Conservation (phyloP, 2,329 filamentous ascomycete genomes). For the Fusarium armeniacum region DNA sequence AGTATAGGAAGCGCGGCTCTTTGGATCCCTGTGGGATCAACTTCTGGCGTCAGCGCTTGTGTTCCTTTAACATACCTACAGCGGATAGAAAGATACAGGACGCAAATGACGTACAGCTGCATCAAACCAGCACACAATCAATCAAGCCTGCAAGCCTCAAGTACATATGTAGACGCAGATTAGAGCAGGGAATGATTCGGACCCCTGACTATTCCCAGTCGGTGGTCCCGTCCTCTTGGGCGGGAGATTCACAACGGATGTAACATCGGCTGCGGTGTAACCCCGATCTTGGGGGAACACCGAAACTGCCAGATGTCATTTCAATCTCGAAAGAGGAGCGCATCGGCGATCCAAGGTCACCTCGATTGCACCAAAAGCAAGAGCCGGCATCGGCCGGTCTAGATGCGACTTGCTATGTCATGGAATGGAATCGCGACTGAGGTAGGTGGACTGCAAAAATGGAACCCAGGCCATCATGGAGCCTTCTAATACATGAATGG, state of each 20-base stretch:
- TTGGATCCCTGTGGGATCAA: not conserved
- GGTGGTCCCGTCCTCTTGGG: conserved; percentile 19
- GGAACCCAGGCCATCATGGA: conserved; percentile 1
- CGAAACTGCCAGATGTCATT: conserved; percentile 14
- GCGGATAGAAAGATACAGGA: conserved; percentile 1
- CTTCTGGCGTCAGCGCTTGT: conserved; percentile 1
- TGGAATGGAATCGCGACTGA: conserved; percentile 8
- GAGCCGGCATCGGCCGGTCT: not conserved
- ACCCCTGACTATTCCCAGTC: conserved; percentile 34
- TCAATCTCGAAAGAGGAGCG: conserved; percentile 3
- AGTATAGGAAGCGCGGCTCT: not conserved
- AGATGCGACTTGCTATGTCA: conserved; percentile 23
- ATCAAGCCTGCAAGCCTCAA: not conserved
- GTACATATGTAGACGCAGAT: not conserved
- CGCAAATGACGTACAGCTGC: conserved; percentile 13
- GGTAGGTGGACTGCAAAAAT: conserved; percentile 8
- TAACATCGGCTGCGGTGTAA: conserved; percentile 42
- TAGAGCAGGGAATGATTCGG: not conserved
- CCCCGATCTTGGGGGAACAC: conserved; percentile 34
- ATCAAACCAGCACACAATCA: not conserved
- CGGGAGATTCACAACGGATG: conserved; percentile 39
- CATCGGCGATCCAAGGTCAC: conserved; percentile 18
- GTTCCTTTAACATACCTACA: conserved; percentile 3
- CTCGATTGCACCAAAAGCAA: not conserved
- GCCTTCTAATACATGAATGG: conserved; percentile 3